A percentile compares a stretch with the other conserved stretches of the same genome.
These are phyloP conservation scores for Ceratobasidium papillatum DNA, from an alignment of 1,284 basidiomycete species.

Conservation along the genomic window DNA sequence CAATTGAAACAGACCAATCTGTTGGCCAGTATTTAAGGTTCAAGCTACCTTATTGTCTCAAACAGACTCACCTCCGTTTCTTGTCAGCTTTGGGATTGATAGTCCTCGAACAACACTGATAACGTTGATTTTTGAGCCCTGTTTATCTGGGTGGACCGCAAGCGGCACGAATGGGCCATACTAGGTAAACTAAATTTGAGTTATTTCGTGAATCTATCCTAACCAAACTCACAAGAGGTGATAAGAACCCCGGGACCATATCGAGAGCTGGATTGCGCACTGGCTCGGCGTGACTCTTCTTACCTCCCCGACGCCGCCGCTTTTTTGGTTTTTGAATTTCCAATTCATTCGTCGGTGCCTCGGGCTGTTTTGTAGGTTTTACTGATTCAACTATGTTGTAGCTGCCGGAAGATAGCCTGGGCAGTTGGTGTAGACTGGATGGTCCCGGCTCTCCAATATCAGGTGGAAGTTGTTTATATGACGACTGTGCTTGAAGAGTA, in stretches of 20 bases:
- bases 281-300: slow-evolving; percentile 13
- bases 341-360: neutral
- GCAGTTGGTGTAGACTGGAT: neutral
- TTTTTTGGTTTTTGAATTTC: neutral
- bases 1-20: slow-evolving; percentile 22
- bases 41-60: neutral
- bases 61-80: slow-evolving; percentile 16
- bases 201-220: neutral
- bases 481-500: neutral
- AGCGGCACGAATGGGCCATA: slow-evolving; percentile 8
- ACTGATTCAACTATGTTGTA: neutral
- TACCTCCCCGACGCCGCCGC: slow-evolving; percentile 1
- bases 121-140: neutral
- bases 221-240: slow-evolving; percentile 7
- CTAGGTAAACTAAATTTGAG: neutral
- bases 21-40: neutral
- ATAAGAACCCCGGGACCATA: slow-evolving; percentile 15
- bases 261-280: slow-evolving; percentile 17
- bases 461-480: neutral
- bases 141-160: neutral
- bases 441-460: neutral
- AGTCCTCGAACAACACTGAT: slow-evolving; percentile 21
- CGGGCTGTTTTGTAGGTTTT: neutral
- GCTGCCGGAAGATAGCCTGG: neutral
- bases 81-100: slow-evolving; percentile 10